A percentile compares a stretch with the other conserved stretches of the same genome.
These are phyloP conservation scores for Arthonia radiata DNA, from an alignment of 495 filamentous ascomycete species.

Conservation along the genomic window DNA sequence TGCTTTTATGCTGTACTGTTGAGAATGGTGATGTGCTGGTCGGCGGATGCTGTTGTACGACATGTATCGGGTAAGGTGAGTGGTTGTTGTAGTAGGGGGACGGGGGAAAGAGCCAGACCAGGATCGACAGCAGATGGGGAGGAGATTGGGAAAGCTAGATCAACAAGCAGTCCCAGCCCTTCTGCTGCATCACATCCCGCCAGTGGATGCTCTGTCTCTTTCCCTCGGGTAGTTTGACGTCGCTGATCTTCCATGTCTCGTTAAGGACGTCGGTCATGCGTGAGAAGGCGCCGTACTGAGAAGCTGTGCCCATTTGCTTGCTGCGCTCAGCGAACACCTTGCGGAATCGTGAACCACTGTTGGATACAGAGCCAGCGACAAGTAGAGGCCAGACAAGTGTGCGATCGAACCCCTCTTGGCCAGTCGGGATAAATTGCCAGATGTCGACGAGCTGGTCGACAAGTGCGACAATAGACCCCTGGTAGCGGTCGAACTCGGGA, in stretches of 20 bases:
- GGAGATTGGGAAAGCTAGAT: constrained; percentile 28
- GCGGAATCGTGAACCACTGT: constrained; percentile 46
- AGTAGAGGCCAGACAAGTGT: constrained; percentile 84
- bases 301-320: constrained; percentile 42
- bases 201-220: constrained; percentile 53
- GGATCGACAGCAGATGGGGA: no score
- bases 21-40: no score
- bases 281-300: constrained; percentile 66
- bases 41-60: no score
- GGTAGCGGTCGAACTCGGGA: constrained; percentile 53
- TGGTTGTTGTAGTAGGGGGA: no score
- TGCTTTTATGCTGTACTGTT: no score
- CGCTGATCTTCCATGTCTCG: constrained; percentile 59
- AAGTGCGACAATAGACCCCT: constrained; percentile 43
- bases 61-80: no score
- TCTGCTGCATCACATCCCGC: constrained; percentile 82
- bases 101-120: no score
- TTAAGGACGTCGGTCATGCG: constrained; percentile 53
- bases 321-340: constrained; percentile 46
- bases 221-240: constrained; percentile 22
- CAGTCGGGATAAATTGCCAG: constrained; percentile 57
- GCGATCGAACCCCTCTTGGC: constrained; percentile 63
- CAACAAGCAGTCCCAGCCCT: constrained; percentile 78
- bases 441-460: constrained; percentile 45
- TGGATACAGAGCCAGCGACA: constrained; percentile 53